These are phyloP conservation scores for Coriaria nepalensis DNA, from an alignment of 306 rosid species.

Conservation along the genomic window DNA sequence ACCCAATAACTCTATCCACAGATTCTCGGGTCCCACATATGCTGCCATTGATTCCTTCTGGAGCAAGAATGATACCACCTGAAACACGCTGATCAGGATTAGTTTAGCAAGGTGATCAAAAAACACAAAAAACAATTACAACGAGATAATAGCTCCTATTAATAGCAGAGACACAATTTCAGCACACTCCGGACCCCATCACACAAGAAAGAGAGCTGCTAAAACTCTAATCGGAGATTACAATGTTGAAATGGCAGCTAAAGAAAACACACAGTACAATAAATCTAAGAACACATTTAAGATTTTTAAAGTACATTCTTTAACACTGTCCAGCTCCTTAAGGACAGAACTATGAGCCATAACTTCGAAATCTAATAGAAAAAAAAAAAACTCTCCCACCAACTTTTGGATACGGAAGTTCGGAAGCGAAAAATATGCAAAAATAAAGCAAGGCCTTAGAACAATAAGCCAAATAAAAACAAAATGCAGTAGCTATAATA, in stretches of 20 bases:
- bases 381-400: too few relatives aligned
- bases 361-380: too few relatives aligned
- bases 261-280: too few relatives aligned
- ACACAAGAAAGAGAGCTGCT: too few relatives aligned
- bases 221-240: too few relatives aligned
- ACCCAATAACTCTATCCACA: slow-evolving; percentile 60
- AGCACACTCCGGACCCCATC: too few relatives aligned
- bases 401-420: too few relatives aligned
- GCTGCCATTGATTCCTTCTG: slow-evolving; percentile 94
- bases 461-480: not conserved
- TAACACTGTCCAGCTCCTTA: not conserved
- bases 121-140: not conserved
- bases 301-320: slow-evolving; percentile 8
- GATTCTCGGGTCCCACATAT: slow-evolving; percentile 66
- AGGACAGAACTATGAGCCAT: not conserved
- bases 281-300: not conserved
- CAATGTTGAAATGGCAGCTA: too few relatives aligned
- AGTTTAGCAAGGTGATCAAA: slow-evolving; percentile 35
- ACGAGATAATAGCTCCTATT: not conserved
- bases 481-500: not conserved
- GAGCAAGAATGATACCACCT: slow-evolving; percentile 89
- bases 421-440: not conserved
- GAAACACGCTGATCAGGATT: slow-evolving; percentile 82
- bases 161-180: too few relatives aligned
- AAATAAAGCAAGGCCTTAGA: not conserved